These are phyloP conservation scores for Whalleya microplaca DNA, from an alignment of 2,329 filamentous ascomycete genomes.

Conservation along the genomic window DNA sequence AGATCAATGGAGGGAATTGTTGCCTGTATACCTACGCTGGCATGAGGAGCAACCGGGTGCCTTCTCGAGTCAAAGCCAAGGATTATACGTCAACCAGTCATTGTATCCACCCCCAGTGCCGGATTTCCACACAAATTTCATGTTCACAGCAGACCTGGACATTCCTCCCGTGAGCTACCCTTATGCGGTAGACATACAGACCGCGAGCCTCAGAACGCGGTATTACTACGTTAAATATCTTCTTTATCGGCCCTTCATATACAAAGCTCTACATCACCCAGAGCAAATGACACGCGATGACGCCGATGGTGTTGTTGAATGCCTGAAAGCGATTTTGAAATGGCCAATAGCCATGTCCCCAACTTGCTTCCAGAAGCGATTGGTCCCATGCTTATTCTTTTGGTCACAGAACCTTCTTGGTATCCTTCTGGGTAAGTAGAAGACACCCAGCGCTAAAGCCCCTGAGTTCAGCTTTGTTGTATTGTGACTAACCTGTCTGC, in stretches of 20 bases:
- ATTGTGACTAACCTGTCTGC: neutral
- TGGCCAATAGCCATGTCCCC: slow-evolving; percentile 65
- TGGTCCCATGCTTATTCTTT: slow-evolving; percentile 62
- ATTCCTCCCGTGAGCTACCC: slow-evolving; percentile 49
- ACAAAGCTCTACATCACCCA: slow-evolving; percentile 62
- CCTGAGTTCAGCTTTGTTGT: neutral
- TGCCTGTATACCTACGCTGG: slow-evolving; percentile 61
- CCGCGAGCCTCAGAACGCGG: slow-evolving; percentile 59
- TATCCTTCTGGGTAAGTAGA: slow-evolving; percentile 48
- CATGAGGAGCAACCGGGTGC: slow-evolving; percentile 53
- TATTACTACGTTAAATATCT: slow-evolving; percentile 64
- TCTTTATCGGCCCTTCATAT: slow-evolving; percentile 61
- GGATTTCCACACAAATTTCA: slow-evolving; percentile 34
- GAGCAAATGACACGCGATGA: slow-evolving; percentile 58
- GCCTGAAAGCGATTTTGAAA: slow-evolving; percentile 58
- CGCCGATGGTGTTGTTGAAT: slow-evolving; percentile 56
- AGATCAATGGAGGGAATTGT: slow-evolving; percentile 59
- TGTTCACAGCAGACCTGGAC: slow-evolving; percentile 53
- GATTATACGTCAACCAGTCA: slow-evolving; percentile 25
- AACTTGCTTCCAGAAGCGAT: slow-evolving; percentile 58
- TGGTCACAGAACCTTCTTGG: slow-evolving; percentile 66
- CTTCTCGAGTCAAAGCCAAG: slow-evolving; percentile 39
- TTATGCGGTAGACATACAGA: slow-evolving; percentile 59
- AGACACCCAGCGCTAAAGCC: neutral
- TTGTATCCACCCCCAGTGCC: slow-evolving; percentile 30